Percentiles rank a stretch among this genome's conserved stretches.
These are phyloP conservation scores for Coemansia sp. DNA, from an alignment of 192 early-diverging fungal genomes.

Conservation along the genomic window DNA sequence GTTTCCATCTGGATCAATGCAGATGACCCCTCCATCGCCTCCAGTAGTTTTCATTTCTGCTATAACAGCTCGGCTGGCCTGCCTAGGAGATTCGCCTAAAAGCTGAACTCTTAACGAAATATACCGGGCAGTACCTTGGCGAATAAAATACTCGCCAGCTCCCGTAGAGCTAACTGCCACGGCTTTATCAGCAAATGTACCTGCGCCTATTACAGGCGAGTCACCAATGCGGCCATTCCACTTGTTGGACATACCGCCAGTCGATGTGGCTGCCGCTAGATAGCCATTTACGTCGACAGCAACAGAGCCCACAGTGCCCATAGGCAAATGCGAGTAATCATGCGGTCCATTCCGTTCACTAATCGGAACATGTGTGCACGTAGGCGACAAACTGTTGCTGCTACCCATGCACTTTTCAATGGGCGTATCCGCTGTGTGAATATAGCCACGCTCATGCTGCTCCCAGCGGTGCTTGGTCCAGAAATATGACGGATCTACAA, in stretches of 20 bases:
- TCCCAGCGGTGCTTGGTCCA: constrained; percentile 43
- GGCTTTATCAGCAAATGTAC: constrained; percentile 31
- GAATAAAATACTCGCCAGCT: constrained; percentile 32
- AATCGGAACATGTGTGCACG: background rate
- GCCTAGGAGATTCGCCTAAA: constrained; percentile 17
- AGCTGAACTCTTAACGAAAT: constrained; percentile 20
- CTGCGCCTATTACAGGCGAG: constrained; percentile 35
- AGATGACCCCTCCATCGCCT: constrained; percentile 38
- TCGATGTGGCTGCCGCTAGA: constrained; percentile 36
- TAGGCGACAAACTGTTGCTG: background rate
- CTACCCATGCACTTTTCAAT: background rate
- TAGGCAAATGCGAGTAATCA: constrained; percentile 26
- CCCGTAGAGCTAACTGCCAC: constrained; percentile 31
- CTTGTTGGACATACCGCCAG: constrained; percentile 40
- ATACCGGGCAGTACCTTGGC: constrained; percentile 22
- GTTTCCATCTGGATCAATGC: constrained; percentile 13
- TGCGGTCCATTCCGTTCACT: background rate
- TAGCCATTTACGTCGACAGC: constrained; percentile 20
- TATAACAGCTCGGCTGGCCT: constrained; percentile 15
- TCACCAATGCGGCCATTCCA: constrained; percentile 35
- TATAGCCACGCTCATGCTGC: constrained; percentile 31
- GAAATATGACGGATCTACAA: constrained; percentile 32
- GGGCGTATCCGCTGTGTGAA: background rate
- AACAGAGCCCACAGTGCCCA: constrained; percentile 41
- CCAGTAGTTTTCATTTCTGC: constrained; percentile 27